Evolutionary conservation across 495 filamentous ascomycete genomes (phyloP).

Genomic region (Xylaria nigripes): DNA sequence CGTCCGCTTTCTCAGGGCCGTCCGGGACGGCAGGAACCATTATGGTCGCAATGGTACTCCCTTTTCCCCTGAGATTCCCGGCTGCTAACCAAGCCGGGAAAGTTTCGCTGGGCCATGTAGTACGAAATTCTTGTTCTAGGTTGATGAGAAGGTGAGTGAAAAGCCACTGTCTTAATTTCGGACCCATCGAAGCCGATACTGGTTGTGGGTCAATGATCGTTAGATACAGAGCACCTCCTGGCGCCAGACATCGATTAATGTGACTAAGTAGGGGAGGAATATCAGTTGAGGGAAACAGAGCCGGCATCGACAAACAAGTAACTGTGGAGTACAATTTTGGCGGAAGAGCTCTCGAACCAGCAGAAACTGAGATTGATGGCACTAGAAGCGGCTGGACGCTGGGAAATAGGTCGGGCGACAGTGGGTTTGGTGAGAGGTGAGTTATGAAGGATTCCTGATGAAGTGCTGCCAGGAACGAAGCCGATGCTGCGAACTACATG

Average conservation of each 20-base stretch:
- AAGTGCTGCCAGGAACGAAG: conserved; percentile 34
- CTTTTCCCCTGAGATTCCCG: conserved; percentile 28
- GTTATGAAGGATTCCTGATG: conserved; percentile 23
- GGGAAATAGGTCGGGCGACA: conserved; percentile 29
- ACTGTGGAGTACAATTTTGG: conserved; percentile 28
- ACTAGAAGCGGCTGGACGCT: conserved; percentile 31
- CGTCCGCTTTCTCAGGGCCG: conserved; percentile 4
- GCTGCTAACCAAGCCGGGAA: conserved; percentile 39
- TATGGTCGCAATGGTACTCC: conserved; percentile 27
- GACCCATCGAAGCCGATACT: conserved; percentile 34
- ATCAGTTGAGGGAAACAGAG: conserved; percentile 30
- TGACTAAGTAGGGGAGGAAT: conserved; percentile 31
- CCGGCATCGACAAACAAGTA: conserved; percentile 30
- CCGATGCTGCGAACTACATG: conserved; percentile 27
- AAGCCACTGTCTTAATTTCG: conserved; percentile 39
- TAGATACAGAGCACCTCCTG: conserved; percentile 34
- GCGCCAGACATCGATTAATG: conserved; percentile 31
- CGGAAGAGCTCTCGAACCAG: conserved; percentile 25
- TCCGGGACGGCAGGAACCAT: conserved; percentile 29
- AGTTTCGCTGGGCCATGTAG: conserved; percentile 33
- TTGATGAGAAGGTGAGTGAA: conserved; percentile 40
- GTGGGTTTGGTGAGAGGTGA: conserved; percentile 29
- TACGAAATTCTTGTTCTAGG: conserved; percentile 37
- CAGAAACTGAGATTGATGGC: conserved; percentile 23
- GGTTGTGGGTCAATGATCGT: conserved; percentile 42